Evolutionary conservation across 1,284 basidiomycete genomes (phyloP).

Genomic region (Apiotrichum domesticum): DNA sequence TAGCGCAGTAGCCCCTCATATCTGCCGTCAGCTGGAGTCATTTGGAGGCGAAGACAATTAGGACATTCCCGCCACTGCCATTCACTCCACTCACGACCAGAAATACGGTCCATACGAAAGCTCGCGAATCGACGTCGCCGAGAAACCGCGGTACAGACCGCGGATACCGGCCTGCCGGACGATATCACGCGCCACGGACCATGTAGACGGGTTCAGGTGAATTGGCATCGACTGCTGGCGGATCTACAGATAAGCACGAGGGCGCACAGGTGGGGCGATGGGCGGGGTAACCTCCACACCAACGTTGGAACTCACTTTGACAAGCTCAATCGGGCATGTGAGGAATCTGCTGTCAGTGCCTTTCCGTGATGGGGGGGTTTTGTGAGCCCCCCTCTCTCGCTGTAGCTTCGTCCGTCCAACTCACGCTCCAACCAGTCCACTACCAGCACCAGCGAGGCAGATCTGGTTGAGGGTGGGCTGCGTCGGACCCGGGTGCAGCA

Average conservation of each 20-base stretch:
- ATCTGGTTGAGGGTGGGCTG: conserved; percentile 53
- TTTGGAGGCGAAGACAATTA: background rate
- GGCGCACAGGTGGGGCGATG: too few species aligned
- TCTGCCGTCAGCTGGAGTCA: conserved; percentile 15
- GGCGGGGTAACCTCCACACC: background rate
- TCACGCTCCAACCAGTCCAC: conserved; percentile 68
- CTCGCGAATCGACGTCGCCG: conserved; percentile 66
- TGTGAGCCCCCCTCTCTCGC: too few species aligned
- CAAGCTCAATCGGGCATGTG: conserved; percentile 72
- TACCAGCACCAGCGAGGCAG: conserved; percentile 66
- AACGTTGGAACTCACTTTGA: conserved; percentile 52
- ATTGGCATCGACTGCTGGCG: conserved; percentile 57
- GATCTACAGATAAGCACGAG: conserved; percentile 47
- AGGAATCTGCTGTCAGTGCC: conserved; percentile 53
- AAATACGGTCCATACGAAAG: conserved; percentile 79
- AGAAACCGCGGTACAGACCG: conserved; percentile 70
- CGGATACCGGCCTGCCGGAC: conserved; percentile 55
- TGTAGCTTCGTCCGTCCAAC: conserved; percentile 29
- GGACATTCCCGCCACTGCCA: background rate
- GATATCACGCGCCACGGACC: conserved; percentile 55
- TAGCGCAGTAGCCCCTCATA: conserved; percentile 70
- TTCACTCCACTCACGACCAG: conserved; percentile 53
- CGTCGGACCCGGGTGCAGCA: conserved; percentile 22
- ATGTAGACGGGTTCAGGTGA: conserved; percentile 47
- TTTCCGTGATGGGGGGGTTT: background rate